Base-by-base conservation (phyloP, 2,329 filamentous ascomycete genomes). In the Alternaria triticina region DNA sequence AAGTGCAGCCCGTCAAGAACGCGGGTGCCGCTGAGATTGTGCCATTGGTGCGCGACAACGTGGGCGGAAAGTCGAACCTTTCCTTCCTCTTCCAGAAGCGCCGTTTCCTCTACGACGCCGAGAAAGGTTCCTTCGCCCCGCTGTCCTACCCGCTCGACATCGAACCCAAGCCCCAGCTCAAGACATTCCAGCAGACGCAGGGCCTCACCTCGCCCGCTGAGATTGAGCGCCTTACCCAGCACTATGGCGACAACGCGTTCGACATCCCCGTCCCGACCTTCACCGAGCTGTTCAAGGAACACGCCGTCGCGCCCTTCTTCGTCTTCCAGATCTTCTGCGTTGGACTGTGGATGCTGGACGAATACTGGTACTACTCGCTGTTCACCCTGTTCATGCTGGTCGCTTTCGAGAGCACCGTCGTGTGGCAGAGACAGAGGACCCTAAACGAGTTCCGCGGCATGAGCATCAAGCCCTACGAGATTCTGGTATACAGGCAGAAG, bases 311-410 rank as follows among this genome's bases (percentile, higher is more conserved):
- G 22, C 96, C 96, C 6, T 99, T 99, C 86, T 99, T 99, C 82
- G 94, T 99, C 67, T 99, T 99, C 83, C 96, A 99, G 85, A 86
- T 99, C 65, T 99, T 99, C 85, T 99, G 96, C 74, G 96, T 99
- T 62, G 96, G 96, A 15, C 84, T 99, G 65, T 99, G 96, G 96
- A 93, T 98, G 90, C 84, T 99, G 77, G 96, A 99, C 77, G 96
- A 99, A 82, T 99, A 98, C 83, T 99, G 96, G 96, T 99, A 99
- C 85, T 99, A 99, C 83, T 98, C 96, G 65, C 88, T 99, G 20
- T 99, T 99, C 82, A 99, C 96, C 1, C 89, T 99, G 22, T 94
- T 98, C 84, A 99, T 99, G 96, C 88, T 99, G 59, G 93, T 99
- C 70, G 90, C 89, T 62, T 99, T 99, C 73, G 96, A 99, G 84